These are phyloP conservation scores for Ogataea populi-albae DNA, from an alignment of 805 yeast genomes.

Conservation along the genomic window DNA sequence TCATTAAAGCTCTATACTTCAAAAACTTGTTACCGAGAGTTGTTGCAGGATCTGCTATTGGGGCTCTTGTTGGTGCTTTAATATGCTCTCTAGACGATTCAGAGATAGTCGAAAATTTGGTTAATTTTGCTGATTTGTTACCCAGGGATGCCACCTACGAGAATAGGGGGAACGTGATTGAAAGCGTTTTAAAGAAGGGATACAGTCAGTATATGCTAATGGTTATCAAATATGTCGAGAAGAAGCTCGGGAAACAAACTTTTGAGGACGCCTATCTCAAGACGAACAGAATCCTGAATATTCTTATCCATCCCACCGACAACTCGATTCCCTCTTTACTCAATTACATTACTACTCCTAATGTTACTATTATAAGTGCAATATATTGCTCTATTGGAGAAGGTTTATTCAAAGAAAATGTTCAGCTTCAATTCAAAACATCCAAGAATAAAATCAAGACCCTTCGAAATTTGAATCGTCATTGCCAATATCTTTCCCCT, in stretches of 20 bases:
- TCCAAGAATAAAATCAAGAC: constrained; percentile 45
- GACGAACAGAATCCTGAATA: constrained; percentile 76
- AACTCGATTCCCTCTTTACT: constrained; percentile 67
- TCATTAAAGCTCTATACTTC: constrained; percentile 75
- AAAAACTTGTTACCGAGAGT: constrained; percentile 79
- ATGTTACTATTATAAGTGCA: constrained; percentile 86
- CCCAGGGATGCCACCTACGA: constrained; percentile 24
- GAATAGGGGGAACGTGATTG: constrained; percentile 59
- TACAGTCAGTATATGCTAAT: constrained; percentile 82
- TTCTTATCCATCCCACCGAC: constrained; percentile 79
- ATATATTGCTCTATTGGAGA: constrained; percentile 81
- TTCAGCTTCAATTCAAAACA: constrained; percentile 56
- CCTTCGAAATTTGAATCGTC: constrained; percentile 33
- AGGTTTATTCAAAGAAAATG: constrained; percentile 64
- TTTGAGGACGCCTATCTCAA: constrained; percentile 88
- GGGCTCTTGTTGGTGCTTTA: constrained; percentile 87
- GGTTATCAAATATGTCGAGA: constrained; percentile 74
- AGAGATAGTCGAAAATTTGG: constrained; percentile 50
- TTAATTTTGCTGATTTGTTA: constrained; percentile 47
- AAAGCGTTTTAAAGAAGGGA: constrained; percentile 72
- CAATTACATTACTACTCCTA: constrained; percentile 91
- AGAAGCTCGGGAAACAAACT: constrained; percentile 75
- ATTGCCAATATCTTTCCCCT: constrained; percentile 40
- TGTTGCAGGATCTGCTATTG: constrained; percentile 89
- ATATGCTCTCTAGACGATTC: constrained; percentile 71